Conservation (phyloP, 2,329 filamentous ascomycete genomes). For the Emergomyces africanus region DNA sequence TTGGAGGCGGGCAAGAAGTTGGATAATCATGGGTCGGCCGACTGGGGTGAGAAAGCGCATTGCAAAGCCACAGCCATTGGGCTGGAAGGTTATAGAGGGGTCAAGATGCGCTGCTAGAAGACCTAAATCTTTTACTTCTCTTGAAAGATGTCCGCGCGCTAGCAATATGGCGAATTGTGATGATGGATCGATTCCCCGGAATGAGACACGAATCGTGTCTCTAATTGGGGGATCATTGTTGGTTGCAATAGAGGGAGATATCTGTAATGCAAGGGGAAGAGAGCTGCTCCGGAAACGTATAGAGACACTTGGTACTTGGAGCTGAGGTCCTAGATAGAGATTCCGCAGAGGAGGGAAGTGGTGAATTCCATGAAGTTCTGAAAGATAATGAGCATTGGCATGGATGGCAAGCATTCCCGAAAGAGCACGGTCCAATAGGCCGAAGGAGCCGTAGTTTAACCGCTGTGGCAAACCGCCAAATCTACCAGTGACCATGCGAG, state of each 20-base stretch:
- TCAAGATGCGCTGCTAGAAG: conserved; percentile 19
- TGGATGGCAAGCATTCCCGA: conserved; percentile 26
- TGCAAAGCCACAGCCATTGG: conserved; percentile 23
- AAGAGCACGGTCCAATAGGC: conserved; percentile 23
- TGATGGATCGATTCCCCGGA: conserved; percentile 24
- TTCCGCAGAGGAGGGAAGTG: conserved; percentile 17
- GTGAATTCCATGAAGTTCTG: conserved; percentile 1
- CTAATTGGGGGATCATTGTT: conserved; percentile 19
- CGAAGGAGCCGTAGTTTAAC: conserved; percentile 18
- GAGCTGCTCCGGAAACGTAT: conserved; percentile 21
- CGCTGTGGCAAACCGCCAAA: conserved; percentile 13
- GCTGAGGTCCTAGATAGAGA: conserved; percentile 18
- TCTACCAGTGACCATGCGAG: conserved; percentile 19
- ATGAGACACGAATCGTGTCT: conserved; percentile 25
- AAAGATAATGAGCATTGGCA: conserved; percentile 16
- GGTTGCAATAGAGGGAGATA: conserved; percentile 16
- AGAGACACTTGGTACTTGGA: conserved; percentile 24
- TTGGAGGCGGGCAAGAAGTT: conserved; percentile 26
- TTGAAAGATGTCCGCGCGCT: conserved; percentile 23
- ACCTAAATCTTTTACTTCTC: conserved; percentile 16
- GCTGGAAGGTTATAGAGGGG: conserved; percentile 21
- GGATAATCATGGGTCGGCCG: conserved; percentile 23
- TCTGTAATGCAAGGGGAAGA: conserved; percentile 20
- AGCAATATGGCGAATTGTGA: conserved; percentile 23
- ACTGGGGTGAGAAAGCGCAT: conserved; percentile 25